Percentiles rank a stretch among this genome's conserved stretches.
Conservation (phyloP, 1,284 basidiomycete genomes). For the Ceratorhiza oryzae-sativae region DNA sequence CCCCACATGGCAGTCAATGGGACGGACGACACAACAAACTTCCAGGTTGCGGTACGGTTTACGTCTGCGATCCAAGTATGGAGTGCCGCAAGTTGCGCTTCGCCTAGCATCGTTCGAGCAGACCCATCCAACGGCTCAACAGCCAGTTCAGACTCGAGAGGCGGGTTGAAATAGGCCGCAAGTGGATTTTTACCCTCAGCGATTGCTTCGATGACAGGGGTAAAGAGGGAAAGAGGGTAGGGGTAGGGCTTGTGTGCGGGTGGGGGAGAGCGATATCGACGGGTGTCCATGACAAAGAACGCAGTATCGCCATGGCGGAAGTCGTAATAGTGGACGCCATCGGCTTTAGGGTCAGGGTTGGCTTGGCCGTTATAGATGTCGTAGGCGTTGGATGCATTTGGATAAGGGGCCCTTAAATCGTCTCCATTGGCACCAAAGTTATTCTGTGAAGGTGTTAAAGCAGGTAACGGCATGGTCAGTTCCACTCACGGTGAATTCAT, state of each 20-base stretch:
- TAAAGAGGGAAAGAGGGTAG: slow-evolving; percentile 18
- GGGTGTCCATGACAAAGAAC: slow-evolving; percentile 83
- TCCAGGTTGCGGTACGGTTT: slow-evolving; percentile 79
- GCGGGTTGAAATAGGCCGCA: slow-evolving; percentile 29
- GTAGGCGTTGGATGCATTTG: slow-evolving; percentile 69
- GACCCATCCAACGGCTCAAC: slow-evolving; percentile 53
- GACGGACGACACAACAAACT: slow-evolving; percentile 79
- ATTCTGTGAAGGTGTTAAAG: slow-evolving; percentile 50
- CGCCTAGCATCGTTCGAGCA: slow-evolving; percentile 73
- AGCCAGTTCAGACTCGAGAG: slow-evolving; percentile 45
- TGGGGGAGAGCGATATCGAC: slow-evolving; percentile 63
- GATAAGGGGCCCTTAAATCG: slow-evolving; percentile 62
- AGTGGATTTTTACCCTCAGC: slow-evolving; percentile 35
- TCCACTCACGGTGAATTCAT: slow-evolving; percentile 58
- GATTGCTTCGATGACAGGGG: slow-evolving; percentile 22
- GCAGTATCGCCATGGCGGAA: slow-evolving; percentile 72
- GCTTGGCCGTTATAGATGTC: slow-evolving; percentile 69
- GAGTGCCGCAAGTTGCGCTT: slow-evolving; percentile 68
- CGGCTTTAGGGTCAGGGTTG: slow-evolving; percentile 63
- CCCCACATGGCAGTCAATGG: slow-evolving; percentile 82
- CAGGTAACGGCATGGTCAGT: slow-evolving; percentile 54
- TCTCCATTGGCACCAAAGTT: slow-evolving; percentile 67
- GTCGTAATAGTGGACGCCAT: slow-evolving; percentile 66
- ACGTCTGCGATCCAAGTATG: slow-evolving; percentile 71
- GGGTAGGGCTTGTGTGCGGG: slow-evolving; percentile 18